Evolutionary conservation across 352 stramenopile genomes (phyloP), one percentile per base, ranked within the genome.

Genomic region (Vaucheria bursata): DNA sequence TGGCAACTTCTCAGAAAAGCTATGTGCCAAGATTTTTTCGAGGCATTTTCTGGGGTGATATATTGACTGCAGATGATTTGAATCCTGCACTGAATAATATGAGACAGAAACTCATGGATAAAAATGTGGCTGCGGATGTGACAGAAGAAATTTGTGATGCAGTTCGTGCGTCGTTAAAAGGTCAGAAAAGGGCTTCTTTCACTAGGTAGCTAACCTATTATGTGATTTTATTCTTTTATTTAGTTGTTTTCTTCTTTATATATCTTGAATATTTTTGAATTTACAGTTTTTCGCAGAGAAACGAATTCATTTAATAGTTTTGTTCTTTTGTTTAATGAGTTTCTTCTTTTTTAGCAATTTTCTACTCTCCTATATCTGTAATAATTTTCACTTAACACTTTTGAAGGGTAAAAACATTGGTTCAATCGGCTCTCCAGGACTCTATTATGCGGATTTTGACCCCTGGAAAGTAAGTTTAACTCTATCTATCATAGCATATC

Each of bases 91-190:
- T 98, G 64, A 89, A 90, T 29, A 89, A 94, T 49, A 95, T 99
- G 90, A 88, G 97, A 75, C 88, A 96, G 85, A 79, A 97, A 84
- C 83, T 99, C 1, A 95, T 97, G 59, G 93, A 87, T 79, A 98
- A 98, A 87, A 99, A 99, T 85, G 96, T 99, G 0, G 94, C 96
- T 6, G 88, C 88, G 1, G 94, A 98, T 79, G 94, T 98, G 38
- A 92, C 94, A 0, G 84, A 96, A 33, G 91, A 97, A 53, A 89
- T 99, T 40, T 97, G 91, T 77, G 89, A 95, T 38, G 95, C 89
- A n/a, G 94, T 99, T 39, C 87, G 94, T 65, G 89, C 87, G 6
- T 95, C 93, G 18, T 87, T 99, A 29, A 85, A 97, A 5, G 94
- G 94, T 1, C 94, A 98, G 83, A 94, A 92, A 74, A 88, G 98